These are phyloP conservation scores for Handroanthus guayacan DNA, from an alignment of 257 asterid species.

Conservation along the genomic window DNA sequence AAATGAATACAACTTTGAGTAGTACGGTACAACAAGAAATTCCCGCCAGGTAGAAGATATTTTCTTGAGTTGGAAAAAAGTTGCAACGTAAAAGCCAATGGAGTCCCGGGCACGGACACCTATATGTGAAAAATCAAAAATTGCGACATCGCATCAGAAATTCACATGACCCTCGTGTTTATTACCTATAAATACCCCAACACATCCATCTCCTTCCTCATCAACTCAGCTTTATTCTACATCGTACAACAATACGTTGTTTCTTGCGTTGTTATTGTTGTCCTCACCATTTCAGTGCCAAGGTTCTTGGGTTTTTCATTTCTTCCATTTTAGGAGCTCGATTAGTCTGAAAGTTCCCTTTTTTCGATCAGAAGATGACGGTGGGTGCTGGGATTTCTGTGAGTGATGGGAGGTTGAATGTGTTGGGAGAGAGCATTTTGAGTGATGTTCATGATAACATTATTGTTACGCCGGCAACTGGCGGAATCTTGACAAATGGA, in stretches of 20 bases:
- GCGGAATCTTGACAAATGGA: constrained; percentile 62
- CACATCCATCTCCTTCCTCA: constrained; percentile 23
- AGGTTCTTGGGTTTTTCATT: background rate
- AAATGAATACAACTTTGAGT: background rate
- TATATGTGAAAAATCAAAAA: constrained; percentile 1
- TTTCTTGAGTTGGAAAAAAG: background rate
- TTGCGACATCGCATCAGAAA: constrained; percentile 29
- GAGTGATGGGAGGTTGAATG: constrained; percentile 69
- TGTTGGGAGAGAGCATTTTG: constrained; percentile 65
- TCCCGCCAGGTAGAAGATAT: constrained; percentile 34
- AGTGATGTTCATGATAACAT: constrained; percentile 65
- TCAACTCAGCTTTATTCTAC: background rate
- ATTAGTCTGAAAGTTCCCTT: background rate
- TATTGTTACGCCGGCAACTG: constrained; percentile 69
- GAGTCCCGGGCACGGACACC: constrained; percentile 1
- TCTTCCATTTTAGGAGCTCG: background rate
- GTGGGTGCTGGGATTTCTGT: constrained; percentile 61
- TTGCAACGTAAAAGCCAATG: background rate
- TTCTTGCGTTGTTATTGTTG: constrained; percentile 5
- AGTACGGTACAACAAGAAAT: background rate
- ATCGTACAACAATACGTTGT: background rate
- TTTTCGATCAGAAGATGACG: constrained; percentile 40
- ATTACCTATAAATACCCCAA: constrained; percentile 47
- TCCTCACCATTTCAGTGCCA: background rate
- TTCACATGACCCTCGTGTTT: constrained; percentile 27